These are phyloP conservation scores for Dactylella cylindrospora DNA, from an alignment of 2,329 filamentous ascomycete species.

Conservation along the genomic window DNA sequence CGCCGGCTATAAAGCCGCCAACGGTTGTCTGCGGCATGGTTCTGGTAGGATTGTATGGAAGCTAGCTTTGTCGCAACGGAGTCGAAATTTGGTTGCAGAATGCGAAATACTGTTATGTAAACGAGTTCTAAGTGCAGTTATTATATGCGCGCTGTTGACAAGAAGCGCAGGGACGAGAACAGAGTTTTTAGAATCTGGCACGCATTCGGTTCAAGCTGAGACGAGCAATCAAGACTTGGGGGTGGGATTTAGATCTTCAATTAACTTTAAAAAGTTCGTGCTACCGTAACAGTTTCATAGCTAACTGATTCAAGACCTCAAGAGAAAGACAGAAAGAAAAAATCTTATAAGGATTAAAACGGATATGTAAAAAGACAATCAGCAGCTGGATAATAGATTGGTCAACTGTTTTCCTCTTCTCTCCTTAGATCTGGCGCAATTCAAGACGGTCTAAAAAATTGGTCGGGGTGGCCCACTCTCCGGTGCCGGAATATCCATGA, in stretches of 20 bases:
- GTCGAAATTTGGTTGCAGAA: slow-evolving; percentile 4
- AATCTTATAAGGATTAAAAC: too few species aligned
- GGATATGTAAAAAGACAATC: too few species aligned
- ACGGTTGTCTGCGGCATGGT: slow-evolving; percentile 48
- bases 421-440: too few species aligned
- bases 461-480: too few species aligned
- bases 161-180: too few species aligned
- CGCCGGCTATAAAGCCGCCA: slow-evolving; percentile 88
- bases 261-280: neutral
- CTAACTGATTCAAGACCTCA: neutral
- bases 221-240: too few species aligned
- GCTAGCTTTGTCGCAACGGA: neutral
- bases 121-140: neutral
- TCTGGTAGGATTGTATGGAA: slow-evolving; percentile 49
- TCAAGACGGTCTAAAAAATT: too few species aligned
- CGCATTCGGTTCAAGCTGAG: slow-evolving; percentile 6
- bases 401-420: too few species aligned
- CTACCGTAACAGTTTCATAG: slow-evolving; percentile 4
- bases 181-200: slow-evolving; percentile 7
- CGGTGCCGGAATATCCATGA: too few species aligned
- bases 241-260: too few species aligned
- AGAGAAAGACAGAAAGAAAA: neutral
- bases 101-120: neutral
- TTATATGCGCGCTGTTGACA: slow-evolving; percentile 2
- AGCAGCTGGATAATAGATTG: too few species aligned